Evolutionary conservation across 2,329 filamentous ascomycete species (phyloP).

Genomic region (Xenoacremonium recifei): DNA sequence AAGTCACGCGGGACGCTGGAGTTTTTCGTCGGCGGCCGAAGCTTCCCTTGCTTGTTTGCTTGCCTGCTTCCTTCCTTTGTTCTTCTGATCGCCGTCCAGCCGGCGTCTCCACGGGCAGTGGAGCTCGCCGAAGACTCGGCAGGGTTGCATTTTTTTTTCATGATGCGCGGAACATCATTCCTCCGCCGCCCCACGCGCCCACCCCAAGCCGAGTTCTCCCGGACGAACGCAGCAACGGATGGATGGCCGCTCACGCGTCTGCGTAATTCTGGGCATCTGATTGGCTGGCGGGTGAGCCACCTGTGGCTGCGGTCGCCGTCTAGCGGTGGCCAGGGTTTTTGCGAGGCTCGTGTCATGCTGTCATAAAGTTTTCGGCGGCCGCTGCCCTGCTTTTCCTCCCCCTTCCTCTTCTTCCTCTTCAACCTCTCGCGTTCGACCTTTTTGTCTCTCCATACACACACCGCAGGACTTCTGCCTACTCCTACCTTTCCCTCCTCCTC

Average conservation of each 20-base stretch:
- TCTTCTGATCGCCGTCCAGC: neutral
- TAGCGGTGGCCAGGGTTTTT: neutral
- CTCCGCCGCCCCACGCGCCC: constrained; percentile 13
- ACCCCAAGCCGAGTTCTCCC: constrained; percentile 34
- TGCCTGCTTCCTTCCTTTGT: no score
- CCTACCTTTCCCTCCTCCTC: constrained; percentile 13
- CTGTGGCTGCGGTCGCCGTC: constrained; percentile 14
- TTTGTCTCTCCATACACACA: constrained; percentile 12
- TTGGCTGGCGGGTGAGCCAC: constrained; percentile 33
- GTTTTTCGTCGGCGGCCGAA: no score
- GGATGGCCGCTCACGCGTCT: constrained; percentile 16
- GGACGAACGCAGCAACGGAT: constrained; percentile 16
- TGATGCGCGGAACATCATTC: neutral
- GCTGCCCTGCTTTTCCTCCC: constrained; percentile 23
- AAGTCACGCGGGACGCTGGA: no score
- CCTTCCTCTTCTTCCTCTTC: constrained; percentile 20
- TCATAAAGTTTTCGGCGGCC: constrained; percentile 37
- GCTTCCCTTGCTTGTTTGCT: no score
- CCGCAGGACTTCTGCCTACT: constrained; percentile 1
- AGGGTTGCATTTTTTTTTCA: neutral
- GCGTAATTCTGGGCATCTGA: constrained; percentile 34
- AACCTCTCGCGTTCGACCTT: no score
- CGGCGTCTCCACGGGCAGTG: neutral
- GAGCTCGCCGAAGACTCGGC: neutral
- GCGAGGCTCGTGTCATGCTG: constrained; percentile 33